These are phyloP conservation scores for Casaregolazyma lundiana DNA, from an alignment of 1,139 yeast species.

Conservation along the genomic window DNA sequence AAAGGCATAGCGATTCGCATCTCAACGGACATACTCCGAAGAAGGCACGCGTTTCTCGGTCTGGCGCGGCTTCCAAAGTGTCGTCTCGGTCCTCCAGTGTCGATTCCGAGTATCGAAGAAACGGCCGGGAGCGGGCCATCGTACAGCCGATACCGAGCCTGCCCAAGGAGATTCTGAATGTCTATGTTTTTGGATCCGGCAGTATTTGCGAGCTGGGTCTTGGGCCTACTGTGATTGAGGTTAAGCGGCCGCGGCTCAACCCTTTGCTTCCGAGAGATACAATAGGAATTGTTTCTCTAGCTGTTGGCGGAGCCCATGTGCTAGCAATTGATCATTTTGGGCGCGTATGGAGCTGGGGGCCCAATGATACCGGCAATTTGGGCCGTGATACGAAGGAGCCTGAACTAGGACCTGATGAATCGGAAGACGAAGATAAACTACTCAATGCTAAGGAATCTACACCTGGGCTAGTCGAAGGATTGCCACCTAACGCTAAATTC, in stretches of 20 bases:
- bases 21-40: not conserved
- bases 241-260: slow-evolving; percentile 89
- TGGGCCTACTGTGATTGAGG: slow-evolving; percentile 91
- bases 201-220: slow-evolving; percentile 95
- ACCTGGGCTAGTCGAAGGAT: slow-evolving; percentile 67
- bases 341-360: slow-evolving; percentile 95
- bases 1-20: not conserved
- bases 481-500: slow-evolving; percentile 55
- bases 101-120: not conserved
- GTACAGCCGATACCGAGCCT: slow-evolving; percentile 32
- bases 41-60: slow-evolving; percentile 3
- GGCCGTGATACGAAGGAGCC: slow-evolving; percentile 73
- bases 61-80: too few relatives aligned
- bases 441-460: slow-evolving; percentile 85
- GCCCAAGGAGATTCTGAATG: slow-evolving; percentile 50
- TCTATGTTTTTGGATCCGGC: slow-evolving; percentile 95
- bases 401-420: slow-evolving; percentile 35
- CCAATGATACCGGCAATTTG: slow-evolving; percentile 84
- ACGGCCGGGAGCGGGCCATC: slow-evolving; percentile 6
- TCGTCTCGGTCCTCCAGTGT: slow-evolving; percentile 8
- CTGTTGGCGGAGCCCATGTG: slow-evolving; percentile 95
- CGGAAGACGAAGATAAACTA: slow-evolving; percentile 72
- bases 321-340: slow-evolving; percentile 73
- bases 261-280: slow-evolving; percentile 61
- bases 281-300: slow-evolving; percentile 71